Evolutionary conservation across 2,329 filamentous ascomycete species (phyloP).

Genomic region (Nemania sp.): DNA sequence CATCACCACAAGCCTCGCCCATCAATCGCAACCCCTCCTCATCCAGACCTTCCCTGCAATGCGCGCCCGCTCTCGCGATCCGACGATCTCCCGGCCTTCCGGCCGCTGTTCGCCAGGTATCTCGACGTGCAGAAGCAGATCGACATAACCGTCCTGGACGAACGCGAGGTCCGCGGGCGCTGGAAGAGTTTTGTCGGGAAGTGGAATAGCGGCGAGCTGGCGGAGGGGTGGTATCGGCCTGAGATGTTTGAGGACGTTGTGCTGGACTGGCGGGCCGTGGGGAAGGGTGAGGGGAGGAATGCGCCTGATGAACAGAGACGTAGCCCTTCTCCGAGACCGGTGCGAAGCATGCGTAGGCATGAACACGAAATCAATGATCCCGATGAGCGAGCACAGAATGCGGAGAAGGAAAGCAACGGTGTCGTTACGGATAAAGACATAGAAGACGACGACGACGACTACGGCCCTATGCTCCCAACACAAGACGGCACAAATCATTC

Average conservation of each 20-base stretch:
- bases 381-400: conserved; percentile 4
- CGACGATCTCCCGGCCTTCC: conserved; percentile 64
- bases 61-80: conserved; percentile 68
- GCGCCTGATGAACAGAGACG: not conserved
- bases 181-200: conserved; percentile 93
- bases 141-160: conserved; percentile 67
- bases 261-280: not conserved
- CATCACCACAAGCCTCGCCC: conserved; percentile 21
- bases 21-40: not conserved
- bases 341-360: not conserved
- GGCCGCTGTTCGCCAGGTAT: conserved; percentile 78
- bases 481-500: conserved; percentile 11
- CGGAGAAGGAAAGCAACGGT: conserved; percentile 23
- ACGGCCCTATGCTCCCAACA: conserved; percentile 49
- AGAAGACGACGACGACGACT: conserved; percentile 63
- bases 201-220: conserved; percentile 89
- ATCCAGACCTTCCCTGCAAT: conserved; percentile 61
- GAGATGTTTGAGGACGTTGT: conserved; percentile 57
- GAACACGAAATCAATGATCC: not conserved
- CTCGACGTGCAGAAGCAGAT: conserved; percentile 85
- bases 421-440: conserved; percentile 43
- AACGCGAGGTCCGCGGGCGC: conserved; percentile 75
- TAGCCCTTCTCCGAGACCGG: not conserved
- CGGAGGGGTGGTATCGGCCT: conserved; percentile 92
- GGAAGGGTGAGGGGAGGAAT: not conserved